phyloP scores from a whole-genome alignment of 495 filamentous ascomycete species.

The Penicillium bovifimosum region DNA sequence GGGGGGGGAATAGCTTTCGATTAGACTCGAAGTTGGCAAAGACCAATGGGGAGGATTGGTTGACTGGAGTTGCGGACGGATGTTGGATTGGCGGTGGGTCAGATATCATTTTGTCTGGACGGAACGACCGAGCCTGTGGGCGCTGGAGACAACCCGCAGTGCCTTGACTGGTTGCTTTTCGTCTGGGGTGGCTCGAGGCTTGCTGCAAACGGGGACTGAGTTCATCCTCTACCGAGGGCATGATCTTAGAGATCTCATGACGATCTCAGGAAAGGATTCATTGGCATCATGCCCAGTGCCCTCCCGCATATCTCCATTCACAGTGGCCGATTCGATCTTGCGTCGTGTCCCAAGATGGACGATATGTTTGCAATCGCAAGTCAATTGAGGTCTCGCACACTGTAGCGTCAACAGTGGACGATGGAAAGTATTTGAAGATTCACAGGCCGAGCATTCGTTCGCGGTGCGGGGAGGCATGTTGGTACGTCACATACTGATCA shows the following conservation, averaged over 20 bases:
- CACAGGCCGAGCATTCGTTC: constrained; percentile 79
- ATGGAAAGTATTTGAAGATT: constrained; percentile 90
- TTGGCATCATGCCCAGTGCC: constrained; percentile 90
- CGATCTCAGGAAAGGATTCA: constrained; percentile 85
- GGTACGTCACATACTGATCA: constrained; percentile 93
- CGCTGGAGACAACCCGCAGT: constrained; percentile 86
- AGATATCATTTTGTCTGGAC: constrained; percentile 68
- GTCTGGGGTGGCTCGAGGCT: constrained; percentile 76
- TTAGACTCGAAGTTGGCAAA: constrained; percentile 58
- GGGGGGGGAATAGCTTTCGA: constrained; percentile 74
- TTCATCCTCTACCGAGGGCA: constrained; percentile 91
- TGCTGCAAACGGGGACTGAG: constrained; percentile 80
- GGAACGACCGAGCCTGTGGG: constrained; percentile 74
- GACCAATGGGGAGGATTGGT: constrained; percentile 69
- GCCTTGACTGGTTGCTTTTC: constrained; percentile 86
- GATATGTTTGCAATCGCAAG: constrained; percentile 95
- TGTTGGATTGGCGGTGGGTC: constrained; percentile 85
- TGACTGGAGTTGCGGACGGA: constrained; percentile 66
- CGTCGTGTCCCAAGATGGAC: constrained; percentile 82
- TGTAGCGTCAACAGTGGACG: constrained; percentile 92
- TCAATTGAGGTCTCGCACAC: constrained; percentile 83
- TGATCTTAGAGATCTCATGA: constrained; percentile 80
- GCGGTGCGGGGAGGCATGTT: constrained; percentile 91
- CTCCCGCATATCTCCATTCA: constrained; percentile 72
- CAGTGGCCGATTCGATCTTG: constrained; percentile 89